Evolutionary conservation across 73 alveolate genomes (phyloP), one percentile per base, ranked within the genome.

Genomic region (Blepharisma japonicum): DNA sequence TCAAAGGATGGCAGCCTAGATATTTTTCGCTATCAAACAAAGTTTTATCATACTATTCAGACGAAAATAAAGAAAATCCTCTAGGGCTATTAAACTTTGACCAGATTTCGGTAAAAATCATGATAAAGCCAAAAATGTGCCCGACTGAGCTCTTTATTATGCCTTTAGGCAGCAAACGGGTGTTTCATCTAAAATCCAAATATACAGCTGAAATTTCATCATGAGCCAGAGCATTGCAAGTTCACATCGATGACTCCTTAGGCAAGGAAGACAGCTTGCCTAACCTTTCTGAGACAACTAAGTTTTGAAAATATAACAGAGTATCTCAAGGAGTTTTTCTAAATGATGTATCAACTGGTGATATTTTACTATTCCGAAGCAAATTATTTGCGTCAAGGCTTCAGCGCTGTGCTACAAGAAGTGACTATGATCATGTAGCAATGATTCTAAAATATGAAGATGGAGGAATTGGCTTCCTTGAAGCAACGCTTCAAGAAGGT

Each of bases 371-470:
- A 39, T 94, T 94, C 80, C 83, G 87, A 78, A 87, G 96, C 20
- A 77, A 82, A 55, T 48, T 71, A 39, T 71, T 80, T n/a, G 80
- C 88, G 7, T 38, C 90, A 32, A 87, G 83, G 80, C 78, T 87
- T 42, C 89, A 90, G 56, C 85, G 99, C 61, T 66, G 90, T n/a
- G 18, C 89, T 48, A 92, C 98, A 6, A 61, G 79, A 55, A 74
- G 91, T 14, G 91, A 94, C 6, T 94, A 84, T 83, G 98, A 94
- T 71, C 99, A 94, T 85, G 96, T 94, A 7, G 98, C 90, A 0
- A 71, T 94, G 81, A 78, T 92, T 32, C 72, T 91, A 14, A 92
- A 87, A 81, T 89, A 82, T 67, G 79, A 68, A 6, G 81, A 83
- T 9, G 93, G 81, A 47, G 92, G 87, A 20, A 56, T 74, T 9